Conservation (phyloP, 129 eudicot species). For the Dittrichia graveolens region DNA sequence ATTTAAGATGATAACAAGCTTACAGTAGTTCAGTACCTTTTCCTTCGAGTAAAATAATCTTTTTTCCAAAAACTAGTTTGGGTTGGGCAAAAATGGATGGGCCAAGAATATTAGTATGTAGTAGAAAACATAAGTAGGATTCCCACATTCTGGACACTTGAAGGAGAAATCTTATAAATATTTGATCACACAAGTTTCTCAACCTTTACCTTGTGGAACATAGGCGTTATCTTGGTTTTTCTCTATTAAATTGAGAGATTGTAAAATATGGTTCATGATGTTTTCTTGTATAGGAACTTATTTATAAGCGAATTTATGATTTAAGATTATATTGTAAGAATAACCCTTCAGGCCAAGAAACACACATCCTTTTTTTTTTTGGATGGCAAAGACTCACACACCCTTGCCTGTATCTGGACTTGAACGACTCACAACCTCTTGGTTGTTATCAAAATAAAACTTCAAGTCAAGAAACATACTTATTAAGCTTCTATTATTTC, state of each 20-base stretch:
- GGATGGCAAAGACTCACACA: no score
- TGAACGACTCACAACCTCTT: no score
- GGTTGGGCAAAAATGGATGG: not conserved
- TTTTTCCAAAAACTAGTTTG: not conserved
- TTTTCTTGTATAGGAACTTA: not conserved
- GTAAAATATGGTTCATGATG: not conserved
- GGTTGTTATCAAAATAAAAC: not conserved
- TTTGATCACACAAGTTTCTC: no score
- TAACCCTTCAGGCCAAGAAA: no score
- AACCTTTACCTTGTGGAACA: no score
- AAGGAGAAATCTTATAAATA: not conserved
- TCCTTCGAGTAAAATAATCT: not conserved
- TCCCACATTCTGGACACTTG: not conserved
- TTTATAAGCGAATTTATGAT: not conserved
- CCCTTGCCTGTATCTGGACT: no score
- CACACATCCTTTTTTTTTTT: no score
- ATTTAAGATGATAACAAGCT: not conserved
- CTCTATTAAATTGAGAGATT: no score
- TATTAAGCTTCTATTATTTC: not conserved
- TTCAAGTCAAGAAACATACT: constrained; percentile 1
- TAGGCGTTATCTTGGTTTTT: no score
- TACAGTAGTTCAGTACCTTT: not conserved
- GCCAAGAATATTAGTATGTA: no score
- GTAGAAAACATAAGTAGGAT: not conserved
- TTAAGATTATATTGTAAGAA: not conserved